Conservation (phyloP, 345 rosid genomes). For the Corchorus capsularis region DNA sequence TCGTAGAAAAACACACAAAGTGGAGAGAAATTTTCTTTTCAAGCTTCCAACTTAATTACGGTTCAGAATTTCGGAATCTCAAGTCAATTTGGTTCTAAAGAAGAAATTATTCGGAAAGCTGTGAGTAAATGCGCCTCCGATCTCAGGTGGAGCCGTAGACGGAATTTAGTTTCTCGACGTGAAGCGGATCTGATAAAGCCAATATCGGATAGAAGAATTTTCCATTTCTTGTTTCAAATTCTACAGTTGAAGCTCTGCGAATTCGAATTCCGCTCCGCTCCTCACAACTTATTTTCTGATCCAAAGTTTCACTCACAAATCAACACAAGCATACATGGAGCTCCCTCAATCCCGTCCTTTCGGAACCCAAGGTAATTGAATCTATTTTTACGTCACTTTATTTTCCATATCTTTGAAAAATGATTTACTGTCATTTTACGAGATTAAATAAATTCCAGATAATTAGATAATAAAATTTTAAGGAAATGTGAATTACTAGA, state of each 20-base stretch:
- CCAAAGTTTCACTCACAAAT: background rate
- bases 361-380: constrained; percentile 63
- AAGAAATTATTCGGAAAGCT: background rate
- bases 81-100: background rate
- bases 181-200: constrained; percentile 45
- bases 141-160: constrained; percentile 31
- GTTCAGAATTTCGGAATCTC: background rate
- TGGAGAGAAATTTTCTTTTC: background rate
- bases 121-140: constrained; percentile 34
- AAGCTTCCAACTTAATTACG: background rate
- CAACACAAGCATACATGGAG: constrained; percentile 57
- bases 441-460: background rate
- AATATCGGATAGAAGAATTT: constrained; percentile 14
- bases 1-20: background rate
- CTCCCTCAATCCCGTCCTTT: constrained; percentile 77
- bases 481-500: background rate
- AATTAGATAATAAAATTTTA: background rate
- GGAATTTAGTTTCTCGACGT: background rate
- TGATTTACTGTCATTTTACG: background rate
- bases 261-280: constrained; percentile 7
- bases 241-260: background rate
- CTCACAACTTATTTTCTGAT: background rate
- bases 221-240: background rate
- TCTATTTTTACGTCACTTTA: background rate
- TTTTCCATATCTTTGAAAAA: background rate